Evolutionary conservation across 768 basidiomycete species (phyloP).

Genomic region (Boletellus ananas): DNA sequence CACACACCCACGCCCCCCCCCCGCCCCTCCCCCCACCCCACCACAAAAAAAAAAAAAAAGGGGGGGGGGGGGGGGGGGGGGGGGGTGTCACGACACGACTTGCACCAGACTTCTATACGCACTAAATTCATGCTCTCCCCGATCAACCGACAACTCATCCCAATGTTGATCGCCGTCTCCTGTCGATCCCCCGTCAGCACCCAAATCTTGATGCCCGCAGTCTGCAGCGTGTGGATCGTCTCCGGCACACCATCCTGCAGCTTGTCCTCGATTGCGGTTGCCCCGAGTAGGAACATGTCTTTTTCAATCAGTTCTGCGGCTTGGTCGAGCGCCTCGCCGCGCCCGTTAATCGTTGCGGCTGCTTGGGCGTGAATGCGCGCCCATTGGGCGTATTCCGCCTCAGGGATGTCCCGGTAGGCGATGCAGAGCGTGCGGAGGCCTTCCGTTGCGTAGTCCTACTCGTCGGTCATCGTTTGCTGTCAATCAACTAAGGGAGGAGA

Average conservation of each 20-base stretch:
- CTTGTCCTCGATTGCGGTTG: constrained; percentile 98
- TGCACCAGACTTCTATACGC: not conserved
- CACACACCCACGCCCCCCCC: not conserved
- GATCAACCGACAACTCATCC: constrained; percentile 94
- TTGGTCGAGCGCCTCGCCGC: constrained; percentile 89
- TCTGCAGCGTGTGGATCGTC: constrained; percentile 94
- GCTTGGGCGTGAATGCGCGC: constrained; percentile 83
- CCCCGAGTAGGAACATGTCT: constrained; percentile 88
- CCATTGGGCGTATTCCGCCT: constrained; percentile 91
- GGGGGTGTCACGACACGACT: not conserved
- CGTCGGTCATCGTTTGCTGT: not conserved
- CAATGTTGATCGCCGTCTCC: constrained; percentile 99
- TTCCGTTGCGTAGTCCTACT: constrained; percentile 92
- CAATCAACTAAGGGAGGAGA: not conserved
- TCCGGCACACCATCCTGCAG: constrained; percentile 98
- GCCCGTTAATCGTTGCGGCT: constrained; percentile 91
- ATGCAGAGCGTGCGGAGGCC: constrained; percentile 96
- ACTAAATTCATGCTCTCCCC: constrained; percentile 99
- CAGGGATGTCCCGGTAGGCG: constrained; percentile 88
- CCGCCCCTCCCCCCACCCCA: no score
- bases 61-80: no score
- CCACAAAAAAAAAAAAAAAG: no score
- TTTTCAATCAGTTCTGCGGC: constrained; percentile 96
- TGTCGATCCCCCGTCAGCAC: constrained; percentile 97
- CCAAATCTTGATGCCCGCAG: constrained; percentile 99